Conservation (phyloP, 148 eudicot species). For the Cornus florida region DNA sequence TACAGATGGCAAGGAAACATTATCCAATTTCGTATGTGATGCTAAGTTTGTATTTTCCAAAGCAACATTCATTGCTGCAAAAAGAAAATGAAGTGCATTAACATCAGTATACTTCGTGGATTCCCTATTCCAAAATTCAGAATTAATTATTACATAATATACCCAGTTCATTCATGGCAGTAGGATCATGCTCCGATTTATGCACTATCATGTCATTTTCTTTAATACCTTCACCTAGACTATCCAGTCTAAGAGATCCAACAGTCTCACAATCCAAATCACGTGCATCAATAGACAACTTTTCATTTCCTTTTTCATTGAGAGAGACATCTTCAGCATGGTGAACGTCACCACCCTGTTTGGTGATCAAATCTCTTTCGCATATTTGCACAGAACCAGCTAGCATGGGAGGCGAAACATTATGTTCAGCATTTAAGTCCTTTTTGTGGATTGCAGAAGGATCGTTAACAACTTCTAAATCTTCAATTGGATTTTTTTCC, state of each 20-base stretch:
- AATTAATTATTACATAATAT: slow-evolving; percentile 10
- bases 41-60: slow-evolving; percentile 4
- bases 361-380: slow-evolving; percentile 11
- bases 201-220: slow-evolving; percentile 18
- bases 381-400: slow-evolving; percentile 19
- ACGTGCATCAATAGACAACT: slow-evolving; percentile 19
- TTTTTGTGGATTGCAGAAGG: slow-evolving; percentile 12
- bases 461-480: slow-evolving; percentile 17
- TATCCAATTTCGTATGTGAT: slow-evolving; percentile 18
- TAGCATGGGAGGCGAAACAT: slow-evolving; percentile 1
- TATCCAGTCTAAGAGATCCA: slow-evolving; percentile 21
- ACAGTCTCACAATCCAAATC: slow-evolving; percentile 20
- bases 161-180: slow-evolving; percentile 38
- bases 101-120: neutral
- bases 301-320: slow-evolving; percentile 19
- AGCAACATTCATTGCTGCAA: slow-evolving; percentile 14
- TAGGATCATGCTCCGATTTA: slow-evolving; percentile 24
- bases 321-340: slow-evolving; percentile 25
- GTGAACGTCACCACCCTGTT: slow-evolving; percentile 21
- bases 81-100: neutral
- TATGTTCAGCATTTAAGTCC: slow-evolving; percentile 16
- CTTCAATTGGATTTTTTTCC: slow-evolving; percentile 11
- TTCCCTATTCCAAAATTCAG: slow-evolving; percentile 12
- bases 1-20: slow-evolving; percentile 13
- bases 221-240: slow-evolving; percentile 23